Conservation (phyloP, 2,329 filamentous ascomycete species). For the Penicillium psychrosexuale region DNA sequence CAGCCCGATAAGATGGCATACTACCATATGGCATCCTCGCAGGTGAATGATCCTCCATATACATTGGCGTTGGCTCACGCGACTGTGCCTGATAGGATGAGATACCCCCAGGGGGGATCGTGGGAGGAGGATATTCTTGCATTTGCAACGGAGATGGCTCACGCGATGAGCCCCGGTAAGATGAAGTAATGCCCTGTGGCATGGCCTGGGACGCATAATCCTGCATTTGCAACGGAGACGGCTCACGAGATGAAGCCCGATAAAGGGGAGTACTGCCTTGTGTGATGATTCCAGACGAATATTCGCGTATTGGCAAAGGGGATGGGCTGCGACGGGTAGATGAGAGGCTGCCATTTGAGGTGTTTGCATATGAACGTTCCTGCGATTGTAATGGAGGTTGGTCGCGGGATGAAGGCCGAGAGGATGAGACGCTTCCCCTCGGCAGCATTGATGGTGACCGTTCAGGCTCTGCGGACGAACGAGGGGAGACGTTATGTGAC, state of each 20-base stretch:
- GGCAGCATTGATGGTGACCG: conserved; percentile 19
- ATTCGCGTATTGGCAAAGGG: conserved; percentile 2
- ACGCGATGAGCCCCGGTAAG: conserved; percentile 16
- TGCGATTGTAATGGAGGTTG: conserved; percentile 18
- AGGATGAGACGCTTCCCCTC: conserved; percentile 15
- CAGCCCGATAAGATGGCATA: conserved; percentile 1
- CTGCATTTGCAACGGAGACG: conserved; percentile 9
- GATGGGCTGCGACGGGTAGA: conserved; percentile 14
- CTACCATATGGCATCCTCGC: neutral
- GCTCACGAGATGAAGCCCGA: conserved; percentile 12
- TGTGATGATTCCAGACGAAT: conserved; percentile 2
- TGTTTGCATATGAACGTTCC: conserved; percentile 11
- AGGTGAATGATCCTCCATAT: conserved; percentile 32
- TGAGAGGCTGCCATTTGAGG: conserved; percentile 15
- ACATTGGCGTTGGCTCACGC: conserved; percentile 27
- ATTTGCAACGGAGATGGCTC: conserved; percentile 34
- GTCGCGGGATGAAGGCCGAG: conserved; percentile 28
- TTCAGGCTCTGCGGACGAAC: conserved; percentile 22
- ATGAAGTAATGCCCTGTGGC: conserved; percentile 5
- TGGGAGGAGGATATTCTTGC: conserved; percentile 24
- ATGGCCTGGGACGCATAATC: conserved; percentile 4
- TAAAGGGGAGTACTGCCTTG: conserved; percentile 6
- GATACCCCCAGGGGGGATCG: conserved; percentile 2
- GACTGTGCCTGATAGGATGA: conserved; percentile 11
- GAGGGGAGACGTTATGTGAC: conserved; percentile 28